Base-by-base conservation (phyloP, 345 rosid genomes). In the Hirschfeldia incana region DNA sequence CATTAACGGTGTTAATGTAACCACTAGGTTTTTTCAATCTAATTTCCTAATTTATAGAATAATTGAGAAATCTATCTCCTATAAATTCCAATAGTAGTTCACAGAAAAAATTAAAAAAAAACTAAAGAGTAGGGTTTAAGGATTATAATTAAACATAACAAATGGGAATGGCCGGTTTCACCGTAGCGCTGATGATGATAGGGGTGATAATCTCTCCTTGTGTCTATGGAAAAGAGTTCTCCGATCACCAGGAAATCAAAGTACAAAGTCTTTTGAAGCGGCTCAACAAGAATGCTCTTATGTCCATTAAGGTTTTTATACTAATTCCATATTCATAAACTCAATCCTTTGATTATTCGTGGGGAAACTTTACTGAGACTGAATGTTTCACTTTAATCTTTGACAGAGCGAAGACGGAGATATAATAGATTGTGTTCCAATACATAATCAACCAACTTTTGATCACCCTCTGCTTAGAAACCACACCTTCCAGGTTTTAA, bases 251-350 rank as follows among this genome's bases (percentile, higher is more conserved):
- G 11, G 69, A 73, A 36, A 16, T 9, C 9, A 80, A 86, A 73
- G 77, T 89, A 49, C 84, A 75, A 46, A 78, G 80, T 72, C 91
- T 80, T 73, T 70, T 90, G 85, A 85, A 88, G 61, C 83, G 85
- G 65, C 76, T 88, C 64, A 91, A 91, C 81, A 91, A 91, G 82
- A 87, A 86, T 36, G 76, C 85, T 70, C 67, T 89, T 65, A 87
- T 83, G 66, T 82, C 88, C 69, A 88, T 89, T 60, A 55, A 83
- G 93, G 96, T 91, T n/a, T 10, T 3, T 62, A 63, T 30, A 64
- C 12, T 17, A 15, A 57, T 8, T 32, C n/a, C 13, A 44, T 44
- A 53, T 53, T 16, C 33, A 71, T 55, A 9, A 42, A 59, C 32
- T 9, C 12, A 4, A 8, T 57, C 1, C 10, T 21, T 16, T 59